Conservation (phyloP, 805 yeast species). For the Millerago galiae region DNA sequence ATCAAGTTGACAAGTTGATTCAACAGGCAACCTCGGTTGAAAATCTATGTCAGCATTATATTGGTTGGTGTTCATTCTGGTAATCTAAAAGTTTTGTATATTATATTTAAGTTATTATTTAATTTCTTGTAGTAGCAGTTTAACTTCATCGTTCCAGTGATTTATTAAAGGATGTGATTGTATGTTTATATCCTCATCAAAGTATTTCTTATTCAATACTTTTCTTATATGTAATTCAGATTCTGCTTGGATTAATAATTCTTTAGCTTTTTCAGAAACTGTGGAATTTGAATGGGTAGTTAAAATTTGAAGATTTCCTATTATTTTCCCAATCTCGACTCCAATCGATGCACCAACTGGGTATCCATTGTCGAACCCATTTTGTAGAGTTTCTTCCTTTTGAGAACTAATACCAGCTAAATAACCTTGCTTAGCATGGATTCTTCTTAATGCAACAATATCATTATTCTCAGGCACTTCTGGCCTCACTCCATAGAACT, state of each 20-base stretch:
- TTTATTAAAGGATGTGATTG: constrained; percentile 28
- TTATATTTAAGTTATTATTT: neutral
- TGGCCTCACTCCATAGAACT: constrained; percentile 30
- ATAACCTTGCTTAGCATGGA: constrained; percentile 76
- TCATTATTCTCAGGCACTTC: constrained; percentile 17
- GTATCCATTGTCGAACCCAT: constrained; percentile 77
- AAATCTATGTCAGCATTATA: constrained; percentile 91
- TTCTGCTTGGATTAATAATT: constrained; percentile 32
- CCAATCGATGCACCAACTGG: constrained; percentile 73
- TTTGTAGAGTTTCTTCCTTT: constrained; percentile 64
- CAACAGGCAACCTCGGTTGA: constrained; percentile 97
- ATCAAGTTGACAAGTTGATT: constrained; percentile 88
- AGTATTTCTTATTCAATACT: constrained; percentile 49
- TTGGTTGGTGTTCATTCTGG: constrained; percentile 99
- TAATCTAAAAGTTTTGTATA: constrained; percentile 25
- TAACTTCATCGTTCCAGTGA: constrained; percentile 35
- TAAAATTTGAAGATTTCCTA: constrained; percentile 44
- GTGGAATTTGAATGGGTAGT: constrained; percentile 12
- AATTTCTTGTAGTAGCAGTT: constrained; percentile 4
- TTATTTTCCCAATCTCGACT: constrained; percentile 51
- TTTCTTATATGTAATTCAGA: constrained; percentile 52
- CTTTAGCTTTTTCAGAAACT: constrained; percentile 16
- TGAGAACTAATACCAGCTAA: constrained; percentile 69
- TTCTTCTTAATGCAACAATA: constrained; percentile 40
- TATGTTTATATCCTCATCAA: constrained; percentile 37